Percentiles rank a stretch among this genome's conserved stretches.
These are phyloP conservation scores for Quercus alba DNA, from an alignment of 306 rosid genomes.

Conservation along the genomic window DNA sequence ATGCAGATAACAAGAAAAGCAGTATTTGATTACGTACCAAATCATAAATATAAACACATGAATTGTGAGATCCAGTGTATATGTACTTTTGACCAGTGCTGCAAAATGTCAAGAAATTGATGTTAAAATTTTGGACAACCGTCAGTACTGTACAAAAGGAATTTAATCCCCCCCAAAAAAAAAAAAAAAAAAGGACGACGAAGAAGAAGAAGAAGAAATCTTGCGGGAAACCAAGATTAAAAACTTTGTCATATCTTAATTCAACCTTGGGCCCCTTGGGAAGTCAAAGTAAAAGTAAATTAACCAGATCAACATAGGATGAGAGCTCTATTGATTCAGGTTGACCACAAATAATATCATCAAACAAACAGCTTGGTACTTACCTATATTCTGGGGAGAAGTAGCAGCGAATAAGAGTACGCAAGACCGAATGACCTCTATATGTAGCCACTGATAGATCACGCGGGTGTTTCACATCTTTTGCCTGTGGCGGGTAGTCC, in stretches of 20 bases:
- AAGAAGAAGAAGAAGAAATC: background rate
- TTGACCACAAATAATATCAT: background rate
- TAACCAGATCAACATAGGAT: background rate
- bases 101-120: conserved; percentile 39
- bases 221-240: background rate
- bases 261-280: background rate
- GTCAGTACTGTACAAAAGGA: background rate
- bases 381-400: conserved; percentile 84
- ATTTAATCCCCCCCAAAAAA: too few relatives aligned
- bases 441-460: conserved; percentile 79
- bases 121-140: background rate
- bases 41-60: conserved; percentile 74
- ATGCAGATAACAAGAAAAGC: background rate
- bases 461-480: conserved; percentile 52
- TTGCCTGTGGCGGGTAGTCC: conserved; percentile 74
- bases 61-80: conserved; percentile 81
- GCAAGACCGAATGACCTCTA: conserved; percentile 82
- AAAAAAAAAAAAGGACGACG: too few relatives aligned
- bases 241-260: background rate
- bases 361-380: background rate
- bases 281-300: background rate
- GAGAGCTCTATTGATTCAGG: background rate
- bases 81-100: conserved; percentile 98
- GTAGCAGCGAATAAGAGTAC: conserved; percentile 86
- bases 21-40: conserved; percentile 50